Conservation (phyloP, 148 eudicot species). For the Polygonum aviculare region DNA sequence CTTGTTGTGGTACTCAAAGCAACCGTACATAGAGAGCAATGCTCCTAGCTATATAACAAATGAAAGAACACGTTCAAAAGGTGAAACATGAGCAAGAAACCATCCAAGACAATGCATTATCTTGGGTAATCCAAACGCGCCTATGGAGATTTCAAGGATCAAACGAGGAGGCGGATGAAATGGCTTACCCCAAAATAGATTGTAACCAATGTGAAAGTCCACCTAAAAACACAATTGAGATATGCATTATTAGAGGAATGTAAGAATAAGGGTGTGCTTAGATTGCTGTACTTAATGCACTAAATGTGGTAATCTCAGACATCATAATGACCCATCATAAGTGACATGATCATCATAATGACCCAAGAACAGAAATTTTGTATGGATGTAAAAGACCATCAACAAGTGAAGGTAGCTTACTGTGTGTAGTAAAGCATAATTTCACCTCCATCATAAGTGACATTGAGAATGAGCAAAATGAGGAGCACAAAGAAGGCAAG, state of each 20-base stretch:
- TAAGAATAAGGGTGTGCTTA: background rate
- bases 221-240: slow-evolving; percentile 38
- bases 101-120: background rate
- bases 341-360: no score
- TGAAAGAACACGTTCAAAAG: background rate
- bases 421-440: slow-evolving; percentile 66
- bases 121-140: no score
- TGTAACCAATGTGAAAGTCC: slow-evolving; percentile 79
- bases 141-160: no score
- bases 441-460: slow-evolving; percentile 34
- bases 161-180: background rate
- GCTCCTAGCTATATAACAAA: slow-evolving; percentile 51
- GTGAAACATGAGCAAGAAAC: background rate
- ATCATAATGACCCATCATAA: background rate
- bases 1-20: slow-evolving; percentile 48
- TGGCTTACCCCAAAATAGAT: slow-evolving; percentile 75
- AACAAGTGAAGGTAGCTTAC: slow-evolving; percentile 29
- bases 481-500: slow-evolving; percentile 52
- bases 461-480: slow-evolving; percentile 40
- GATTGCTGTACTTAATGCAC: no score
- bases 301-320: no score
- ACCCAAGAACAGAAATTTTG: background rate
- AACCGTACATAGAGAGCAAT: slow-evolving; percentile 67
- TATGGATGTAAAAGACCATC: no score
- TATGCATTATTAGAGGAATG: background rate